phyloP scores from a whole-genome alignment of 352 stramenopile genomes.

The Globisporangium emineosum region DNA sequence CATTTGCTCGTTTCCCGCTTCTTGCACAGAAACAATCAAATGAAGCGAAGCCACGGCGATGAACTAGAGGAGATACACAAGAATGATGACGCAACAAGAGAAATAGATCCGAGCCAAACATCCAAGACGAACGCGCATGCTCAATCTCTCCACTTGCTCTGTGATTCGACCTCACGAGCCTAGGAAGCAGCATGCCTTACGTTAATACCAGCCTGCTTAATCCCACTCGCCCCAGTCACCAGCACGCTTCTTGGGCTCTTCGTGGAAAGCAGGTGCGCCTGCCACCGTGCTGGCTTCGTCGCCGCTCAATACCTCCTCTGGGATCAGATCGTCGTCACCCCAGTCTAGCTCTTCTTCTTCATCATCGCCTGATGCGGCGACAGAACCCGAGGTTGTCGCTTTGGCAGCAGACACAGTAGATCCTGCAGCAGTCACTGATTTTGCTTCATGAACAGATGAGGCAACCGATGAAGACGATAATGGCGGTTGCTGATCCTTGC shows the following conservation, averaged over 20 bases:
- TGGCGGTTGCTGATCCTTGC: constrained; percentile 37
- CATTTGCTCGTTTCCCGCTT: not conserved
- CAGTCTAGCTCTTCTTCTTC: constrained; percentile 60
- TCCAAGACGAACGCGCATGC: not conserved
- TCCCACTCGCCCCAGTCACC: constrained; percentile 74
- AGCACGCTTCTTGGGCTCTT: constrained; percentile 39
- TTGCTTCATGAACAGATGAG: constrained; percentile 27
- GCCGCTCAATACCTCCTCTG: constrained; percentile 19
- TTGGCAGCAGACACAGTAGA: not conserved
- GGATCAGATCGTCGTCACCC: constrained; percentile 53
- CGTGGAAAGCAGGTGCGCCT: constrained; percentile 19
- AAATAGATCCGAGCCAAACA: not conserved
- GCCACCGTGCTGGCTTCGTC: constrained; percentile 15
- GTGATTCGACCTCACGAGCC: constrained; percentile 9
- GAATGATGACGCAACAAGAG: not conserved
- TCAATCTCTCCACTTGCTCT: not conserved
- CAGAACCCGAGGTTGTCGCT: not conserved
- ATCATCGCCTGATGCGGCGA: constrained; percentile 11
- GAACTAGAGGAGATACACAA: not conserved
- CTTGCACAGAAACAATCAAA: not conserved
- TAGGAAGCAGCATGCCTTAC: not conserved
- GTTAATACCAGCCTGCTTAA: constrained; percentile 21
- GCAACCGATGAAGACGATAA: constrained; percentile 43
- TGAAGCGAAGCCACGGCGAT: not conserved
- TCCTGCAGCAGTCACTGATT: not conserved